Base-by-base conservation (phyloP, 179 eudicot species). In the Sideroxylon spinosum region DNA sequence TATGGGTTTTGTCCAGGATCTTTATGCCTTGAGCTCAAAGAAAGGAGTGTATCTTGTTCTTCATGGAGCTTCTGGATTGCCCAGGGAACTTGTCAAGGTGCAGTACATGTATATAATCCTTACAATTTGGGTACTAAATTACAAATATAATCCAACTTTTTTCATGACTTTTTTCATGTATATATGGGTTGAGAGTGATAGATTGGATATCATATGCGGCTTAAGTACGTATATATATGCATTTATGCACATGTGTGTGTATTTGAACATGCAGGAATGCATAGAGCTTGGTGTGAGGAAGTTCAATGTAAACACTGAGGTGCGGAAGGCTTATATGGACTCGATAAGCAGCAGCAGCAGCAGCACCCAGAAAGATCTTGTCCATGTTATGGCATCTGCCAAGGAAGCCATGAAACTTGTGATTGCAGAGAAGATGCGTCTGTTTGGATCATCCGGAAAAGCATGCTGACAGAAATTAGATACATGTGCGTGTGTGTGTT, bases 11-110 rank as follows among this genome's bases (percentile, higher is more conserved):
- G 70, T 79, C 28, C 92, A 95, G 99, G 92, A 89, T 79, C 84
- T 95, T 22, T 86, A 87, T 72, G 86, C 73, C 16, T 76, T 93
- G 87, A 78, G 92, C 64, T 90, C 94, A 65, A 81, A 88, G 78
- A 92, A 89, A 76, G 89, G 91, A 74, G 93, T 95, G 71, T 80
- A 86, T 82, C 89, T 95, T 29, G 99, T 95, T 79, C 97, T 95
- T 68, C 99, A 95, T 76, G 99, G 99, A 44, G 99, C 99, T 80
- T 95, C 99, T 76, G 99, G 99, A 82, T 77, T 95, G 81, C 86
- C 92, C 60, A 71, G 82, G 84, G 90, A 92, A 80, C 90, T 92
- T 49, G 70, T 95, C 80, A 87, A 92, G 98, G 99, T 95, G 87
- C 44, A 74, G 44, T 37, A 3, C 44, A 37, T 37, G 5, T 37